Percentiles rank a stretch among this genome's conserved stretches.
phyloP scores from a whole-genome alignment of 805 yeast species.

The Kuraishia molischiana region DNA sequence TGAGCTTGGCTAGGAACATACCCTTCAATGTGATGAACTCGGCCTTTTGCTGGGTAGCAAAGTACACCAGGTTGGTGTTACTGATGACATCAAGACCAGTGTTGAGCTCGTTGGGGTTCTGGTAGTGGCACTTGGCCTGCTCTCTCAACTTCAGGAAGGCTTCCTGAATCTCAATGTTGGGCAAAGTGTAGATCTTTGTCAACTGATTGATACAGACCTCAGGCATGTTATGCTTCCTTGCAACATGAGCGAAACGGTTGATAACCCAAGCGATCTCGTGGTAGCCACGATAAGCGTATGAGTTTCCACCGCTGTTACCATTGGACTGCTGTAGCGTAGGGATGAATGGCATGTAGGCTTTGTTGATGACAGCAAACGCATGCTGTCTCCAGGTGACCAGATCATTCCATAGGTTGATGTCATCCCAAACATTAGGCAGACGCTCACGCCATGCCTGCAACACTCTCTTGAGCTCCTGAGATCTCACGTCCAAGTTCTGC shows the following conservation, averaged over 20 bases:
- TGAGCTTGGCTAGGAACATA: slow-evolving; percentile 88
- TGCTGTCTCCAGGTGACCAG: slow-evolving; percentile 98
- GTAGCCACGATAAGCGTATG: slow-evolving; percentile 94
- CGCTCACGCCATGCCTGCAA: slow-evolving; percentile 98
- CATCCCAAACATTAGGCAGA: slow-evolving; percentile 95
- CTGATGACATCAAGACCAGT: slow-evolving; percentile 96
- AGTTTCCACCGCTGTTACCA: slow-evolving; percentile 53
- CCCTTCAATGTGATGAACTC: slow-evolving; percentile 97
- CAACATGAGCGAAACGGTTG: slow-evolving; percentile 96
- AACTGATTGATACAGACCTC: slow-evolving; percentile 92
- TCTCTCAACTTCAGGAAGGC: slow-evolving; percentile 93
- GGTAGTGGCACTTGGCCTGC: slow-evolving; percentile 96
- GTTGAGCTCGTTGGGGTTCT: slow-evolving; percentile 79
- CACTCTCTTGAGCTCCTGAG: slow-evolving; percentile 90
- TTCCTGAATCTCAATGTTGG: slow-evolving; percentile 96
- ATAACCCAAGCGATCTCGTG: slow-evolving; percentile 99
- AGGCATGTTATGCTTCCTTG: slow-evolving; percentile 92
- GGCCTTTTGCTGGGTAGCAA: slow-evolving; percentile 96
- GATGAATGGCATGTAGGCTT: slow-evolving; percentile 86
- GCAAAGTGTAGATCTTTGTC: slow-evolving; percentile 88
- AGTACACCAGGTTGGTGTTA: slow-evolving; percentile 90
- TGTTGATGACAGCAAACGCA: slow-evolving; percentile 92
- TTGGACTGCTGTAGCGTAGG: slow-evolving; percentile 68
- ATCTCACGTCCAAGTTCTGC: slow-evolving; percentile 82
- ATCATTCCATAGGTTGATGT: slow-evolving; percentile 95